These are phyloP conservation scores for Viola pubescens DNA, from an alignment of 441 rosid genomes.

Conservation along the genomic window DNA sequence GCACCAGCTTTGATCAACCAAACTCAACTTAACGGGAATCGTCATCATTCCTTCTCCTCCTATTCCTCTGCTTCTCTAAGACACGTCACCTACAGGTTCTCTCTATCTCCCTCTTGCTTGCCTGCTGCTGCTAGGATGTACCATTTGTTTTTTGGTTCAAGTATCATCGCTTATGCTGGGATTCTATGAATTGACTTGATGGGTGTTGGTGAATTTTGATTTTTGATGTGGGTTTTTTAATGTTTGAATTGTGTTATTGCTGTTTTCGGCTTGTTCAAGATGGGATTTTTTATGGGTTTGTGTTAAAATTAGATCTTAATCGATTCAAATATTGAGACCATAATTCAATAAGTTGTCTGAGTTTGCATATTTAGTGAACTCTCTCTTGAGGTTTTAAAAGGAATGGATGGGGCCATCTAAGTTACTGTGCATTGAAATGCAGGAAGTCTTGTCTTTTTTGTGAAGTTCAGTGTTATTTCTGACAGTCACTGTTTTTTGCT, in stretches of 20 bases:
- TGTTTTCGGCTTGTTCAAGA: too few species aligned
- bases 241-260: background rate
- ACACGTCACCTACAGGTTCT: constrained; percentile 31
- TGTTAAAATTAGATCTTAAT: too few species aligned
- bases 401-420: background rate
- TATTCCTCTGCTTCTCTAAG: constrained; percentile 40
- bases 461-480: background rate
- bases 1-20: too few species aligned
- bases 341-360: background rate
- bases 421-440: background rate
- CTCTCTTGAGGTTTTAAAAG: background rate
- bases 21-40: constrained; percentile 19
- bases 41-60: constrained; percentile 26
- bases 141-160: too few species aligned
- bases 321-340: too few species aligned
- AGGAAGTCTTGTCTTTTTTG: background rate
- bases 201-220: too few species aligned
- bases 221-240: too few species aligned
- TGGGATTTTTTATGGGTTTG: too few species aligned
- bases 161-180: too few species aligned
- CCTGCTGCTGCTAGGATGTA: too few species aligned
- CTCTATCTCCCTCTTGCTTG: too few species aligned
- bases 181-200: too few species aligned
- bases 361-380: background rate
- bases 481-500: background rate